A percentile compares a stretch with the other conserved stretches of the same genome.
Conservation (phyloP, 176 grass and related monocot genomes). For the Oryza rufipogon region DNA sequence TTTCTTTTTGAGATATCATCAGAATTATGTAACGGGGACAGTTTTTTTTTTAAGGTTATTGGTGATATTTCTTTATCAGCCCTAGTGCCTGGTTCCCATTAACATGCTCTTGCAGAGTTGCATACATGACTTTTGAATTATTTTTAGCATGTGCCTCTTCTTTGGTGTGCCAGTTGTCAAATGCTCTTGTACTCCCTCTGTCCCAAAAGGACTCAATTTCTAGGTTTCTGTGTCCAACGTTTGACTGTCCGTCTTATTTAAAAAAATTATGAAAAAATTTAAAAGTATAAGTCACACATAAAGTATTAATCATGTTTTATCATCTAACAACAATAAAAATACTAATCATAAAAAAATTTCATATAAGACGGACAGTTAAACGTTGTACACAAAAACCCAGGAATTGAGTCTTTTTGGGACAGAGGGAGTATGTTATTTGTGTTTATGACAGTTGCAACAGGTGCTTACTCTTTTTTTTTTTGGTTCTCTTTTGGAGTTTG, state of each 20-base stretch:
- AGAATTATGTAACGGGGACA: constrained; percentile 2
- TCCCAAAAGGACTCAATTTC: no score
- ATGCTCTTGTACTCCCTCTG: neutral
- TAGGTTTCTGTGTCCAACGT: no score
- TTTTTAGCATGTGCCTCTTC: neutral
- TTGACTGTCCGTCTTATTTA: no score
- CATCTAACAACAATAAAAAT: no score
- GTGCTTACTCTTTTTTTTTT: neutral
- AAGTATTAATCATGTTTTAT: no score
- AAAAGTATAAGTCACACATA: no score
- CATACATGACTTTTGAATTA: neutral
- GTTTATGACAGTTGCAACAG: neutral
- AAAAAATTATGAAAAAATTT: no score
- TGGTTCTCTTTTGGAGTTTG: constrained; percentile 50
- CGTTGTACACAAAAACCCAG: no score
- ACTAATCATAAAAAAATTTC: no score
- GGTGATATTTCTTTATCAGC: neutral
- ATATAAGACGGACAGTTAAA: no score
- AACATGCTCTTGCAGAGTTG: neutral
- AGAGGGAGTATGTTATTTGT: neutral
- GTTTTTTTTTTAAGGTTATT: constrained; percentile 1
- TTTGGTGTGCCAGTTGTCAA: neutral
- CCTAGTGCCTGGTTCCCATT: neutral
- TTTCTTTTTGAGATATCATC: neutral
- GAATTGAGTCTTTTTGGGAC: no score